Evolutionary conservation across 208 protist genomes (phyloP), one percentile per base, ranked within the genome.

Genomic region (Leishmania braziliensis): DNA sequence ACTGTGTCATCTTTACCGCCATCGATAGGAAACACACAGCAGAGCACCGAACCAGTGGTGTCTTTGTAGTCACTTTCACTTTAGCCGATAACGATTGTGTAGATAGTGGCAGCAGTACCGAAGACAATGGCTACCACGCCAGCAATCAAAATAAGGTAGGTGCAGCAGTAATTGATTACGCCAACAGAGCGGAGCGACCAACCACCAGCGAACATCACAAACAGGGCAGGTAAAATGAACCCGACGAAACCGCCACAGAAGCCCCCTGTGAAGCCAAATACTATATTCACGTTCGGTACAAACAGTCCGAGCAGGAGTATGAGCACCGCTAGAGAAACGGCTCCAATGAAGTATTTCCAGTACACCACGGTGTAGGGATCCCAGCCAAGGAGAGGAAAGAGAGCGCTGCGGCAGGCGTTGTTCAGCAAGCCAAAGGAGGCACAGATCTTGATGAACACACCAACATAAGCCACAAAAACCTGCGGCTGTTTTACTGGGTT

Each of bases 191-290:
- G 50, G 50, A 87, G 26, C 4, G 62, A 82, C 85, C 84, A 94
- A 53, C 83, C 80, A 5, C 89, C 92, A 33, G 72, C 84, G 82
- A 91, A 95, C 85, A 90, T 90, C 36, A 79, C 74, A 26, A 91
- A 86, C 50, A 96, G 85, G 0, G 93, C 85, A 29, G 93, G 93
- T 18, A 95, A 83, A 48, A 95, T 90, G 48, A 96, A 96, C 62
- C 88, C 91, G 29, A 95, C 51, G 36, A 86, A 88, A 1, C 89
- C 89, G 9, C 89, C 91, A 56, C 77, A 89, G 23, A 95, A 56
- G 29, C 87, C 83, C 16, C 93, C 93, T 29, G 85, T 72, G 63
- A 96, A 83, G 5, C 86, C 89, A 76, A 96, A 95, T 5, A 95
- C 92, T 51, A 93, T 89, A 54, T 88, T 91, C 12, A 96, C 85